phyloP scores from a whole-genome alignment of 106 monocot genomes.

The Dendrobium chrysotoxum region DNA sequence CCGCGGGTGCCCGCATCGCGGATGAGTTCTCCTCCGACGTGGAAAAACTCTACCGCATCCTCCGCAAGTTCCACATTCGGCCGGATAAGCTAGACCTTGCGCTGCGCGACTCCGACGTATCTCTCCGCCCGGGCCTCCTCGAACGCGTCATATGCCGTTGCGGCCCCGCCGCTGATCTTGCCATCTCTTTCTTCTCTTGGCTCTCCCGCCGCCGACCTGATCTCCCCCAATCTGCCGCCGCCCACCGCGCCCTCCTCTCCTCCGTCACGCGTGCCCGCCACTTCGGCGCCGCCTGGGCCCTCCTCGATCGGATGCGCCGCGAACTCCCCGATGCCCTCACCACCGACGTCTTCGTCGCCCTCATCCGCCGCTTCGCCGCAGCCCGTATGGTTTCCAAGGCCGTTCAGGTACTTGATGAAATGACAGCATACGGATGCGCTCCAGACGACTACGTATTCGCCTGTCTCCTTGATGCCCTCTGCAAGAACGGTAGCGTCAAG shows the following conservation, averaged over 20 bases:
- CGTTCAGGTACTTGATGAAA: constrained; percentile 71
- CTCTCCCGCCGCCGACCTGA: constrained; percentile 35
- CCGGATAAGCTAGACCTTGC: constrained; percentile 35
- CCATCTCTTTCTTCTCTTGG: constrained; percentile 61
- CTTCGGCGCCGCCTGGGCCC: constrained; percentile 56
- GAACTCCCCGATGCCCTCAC: constrained; percentile 40
- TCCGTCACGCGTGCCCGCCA: constrained; percentile 40
- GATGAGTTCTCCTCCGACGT: constrained; percentile 32
- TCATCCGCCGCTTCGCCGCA: constrained; percentile 64
- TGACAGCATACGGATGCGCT: constrained; percentile 39
- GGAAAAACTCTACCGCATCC: constrained; percentile 68
- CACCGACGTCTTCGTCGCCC: constrained; percentile 49
- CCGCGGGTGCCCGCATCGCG: background rate
- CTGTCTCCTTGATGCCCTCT: constrained; percentile 81
- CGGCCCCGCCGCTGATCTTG: constrained; percentile 50
- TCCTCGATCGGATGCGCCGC: constrained; percentile 42
- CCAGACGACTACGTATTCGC: constrained; percentile 55
- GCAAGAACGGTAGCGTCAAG: constrained; percentile 66
- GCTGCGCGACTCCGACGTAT: constrained; percentile 46
- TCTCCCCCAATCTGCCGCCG: constrained; percentile 30
- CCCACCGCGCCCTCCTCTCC: constrained; percentile 27
- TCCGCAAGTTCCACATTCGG: constrained; percentile 50
- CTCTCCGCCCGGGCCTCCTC: constrained; percentile 54
- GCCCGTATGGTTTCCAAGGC: constrained; percentile 54
- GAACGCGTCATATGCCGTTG: constrained; percentile 47